These are phyloP conservation scores for Zasmidium citrigriseum DNA, from an alignment of 2,329 filamentous ascomycete genomes.

Conservation along the genomic window DNA sequence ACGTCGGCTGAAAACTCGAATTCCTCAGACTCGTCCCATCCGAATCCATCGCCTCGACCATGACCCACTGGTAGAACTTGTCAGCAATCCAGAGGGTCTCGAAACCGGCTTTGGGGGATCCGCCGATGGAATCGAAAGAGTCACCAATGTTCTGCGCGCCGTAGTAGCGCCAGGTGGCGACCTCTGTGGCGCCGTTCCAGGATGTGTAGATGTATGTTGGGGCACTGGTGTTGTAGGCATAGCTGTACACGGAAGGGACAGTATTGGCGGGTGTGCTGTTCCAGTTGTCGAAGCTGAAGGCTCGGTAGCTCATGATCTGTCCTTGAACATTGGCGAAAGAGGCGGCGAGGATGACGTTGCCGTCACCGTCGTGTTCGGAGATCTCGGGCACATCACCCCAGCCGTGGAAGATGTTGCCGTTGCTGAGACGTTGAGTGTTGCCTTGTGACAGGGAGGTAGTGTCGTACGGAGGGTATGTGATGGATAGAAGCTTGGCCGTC, in stretches of 20 bases:
- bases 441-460: slow-evolving; percentile 51
- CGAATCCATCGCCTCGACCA: slow-evolving; percentile 5
- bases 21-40: slow-evolving; percentile 23
- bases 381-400: slow-evolving; percentile 49
- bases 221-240: slow-evolving; percentile 26
- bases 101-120: slow-evolving; percentile 2
- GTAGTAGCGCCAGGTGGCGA: slow-evolving; percentile 34
- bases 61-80: neutral
- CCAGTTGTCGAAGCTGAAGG: slow-evolving; percentile 44
- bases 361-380: slow-evolving; percentile 43
- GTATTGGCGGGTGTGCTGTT: slow-evolving; percentile 43
- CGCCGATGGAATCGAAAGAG: slow-evolving; percentile 6
- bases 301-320: slow-evolving; percentile 48
- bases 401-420: slow-evolving; percentile 55
- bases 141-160: slow-evolving; percentile 15
- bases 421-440: slow-evolving; percentile 52
- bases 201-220: slow-evolving; percentile 34
- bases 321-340: slow-evolving; percentile 41
- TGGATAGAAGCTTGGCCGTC: slow-evolving; percentile 20
- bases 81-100: slow-evolving; percentile 2
- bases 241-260: slow-evolving; percentile 39
- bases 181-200: slow-evolving; percentile 40
- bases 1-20: slow-evolving; percentile 26
- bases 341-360: slow-evolving; percentile 51
- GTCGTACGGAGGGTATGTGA: slow-evolving; percentile 22